Evolutionary conservation across 164 flowering plant species (phyloP).

Genomic region (Kalanchoe fedtschenkoi): DNA sequence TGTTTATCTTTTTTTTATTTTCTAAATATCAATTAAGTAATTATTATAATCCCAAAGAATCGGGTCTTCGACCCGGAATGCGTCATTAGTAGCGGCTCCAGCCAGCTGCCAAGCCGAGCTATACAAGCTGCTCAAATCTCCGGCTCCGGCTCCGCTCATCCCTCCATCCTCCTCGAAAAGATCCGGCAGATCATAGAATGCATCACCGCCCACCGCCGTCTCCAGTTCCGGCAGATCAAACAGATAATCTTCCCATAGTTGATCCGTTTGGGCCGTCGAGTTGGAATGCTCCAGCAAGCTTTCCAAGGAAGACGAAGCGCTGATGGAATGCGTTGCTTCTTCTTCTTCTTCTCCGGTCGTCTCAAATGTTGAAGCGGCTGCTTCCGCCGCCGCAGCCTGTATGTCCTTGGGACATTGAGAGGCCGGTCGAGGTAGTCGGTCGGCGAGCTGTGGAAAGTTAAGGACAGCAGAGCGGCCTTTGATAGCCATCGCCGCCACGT

Average conservation of each 20-base stretch:
- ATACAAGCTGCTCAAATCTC: neutral
- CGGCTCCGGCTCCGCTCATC: neutral
- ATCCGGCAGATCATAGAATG: conserved; percentile 41
- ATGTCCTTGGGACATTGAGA: conserved; percentile 35
- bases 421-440: conserved; percentile 32
- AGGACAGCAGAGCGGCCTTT: conserved; percentile 38
- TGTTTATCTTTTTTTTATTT: neutral
- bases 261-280: conserved; percentile 14
- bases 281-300: conserved; percentile 6
- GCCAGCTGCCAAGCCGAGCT: conserved; percentile 3
- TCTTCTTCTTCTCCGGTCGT: neutral
- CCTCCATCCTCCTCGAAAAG: conserved; percentile 14
- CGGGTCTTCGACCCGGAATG: conserved; percentile 2
- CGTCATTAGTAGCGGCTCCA: neutral
- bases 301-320: conserved; percentile 8
- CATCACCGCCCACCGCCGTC: conserved; percentile 11
- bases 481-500: conserved; percentile 46
- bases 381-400: conserved; percentile 49
- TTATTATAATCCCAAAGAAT: neutral
- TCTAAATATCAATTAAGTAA: neutral
- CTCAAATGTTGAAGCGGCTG: conserved; percentile 21
- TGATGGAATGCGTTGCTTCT: conserved; percentile 11
- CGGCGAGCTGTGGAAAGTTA: conserved; percentile 39
- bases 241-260: conserved; percentile 5
- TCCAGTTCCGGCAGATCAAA: conserved; percentile 14